These are phyloP conservation scores for Ceratocystis huliohia DNA, from an alignment of 2,329 filamentous ascomycete species.

Conservation along the genomic window DNA sequence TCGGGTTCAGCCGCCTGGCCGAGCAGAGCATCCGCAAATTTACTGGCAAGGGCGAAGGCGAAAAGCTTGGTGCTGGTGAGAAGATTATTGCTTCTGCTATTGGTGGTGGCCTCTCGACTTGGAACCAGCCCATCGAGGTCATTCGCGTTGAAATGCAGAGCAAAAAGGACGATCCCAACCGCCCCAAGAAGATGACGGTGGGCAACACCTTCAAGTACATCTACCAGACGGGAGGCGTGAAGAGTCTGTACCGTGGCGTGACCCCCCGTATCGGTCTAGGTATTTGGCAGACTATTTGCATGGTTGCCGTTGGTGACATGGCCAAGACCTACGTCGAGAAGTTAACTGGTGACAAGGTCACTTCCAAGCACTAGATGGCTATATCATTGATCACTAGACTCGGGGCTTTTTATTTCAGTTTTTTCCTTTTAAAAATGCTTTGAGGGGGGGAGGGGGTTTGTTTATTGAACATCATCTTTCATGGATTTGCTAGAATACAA, in stretches of 20 bases:
- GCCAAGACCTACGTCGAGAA: conserved; percentile 56
- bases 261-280: conserved; percentile 86
- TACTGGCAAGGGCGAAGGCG: conserved; percentile 65
- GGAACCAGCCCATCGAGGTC: conserved; percentile 99
- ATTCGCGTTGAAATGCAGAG: conserved; percentile 99
- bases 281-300: conserved; percentile 99
- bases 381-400: background rate
- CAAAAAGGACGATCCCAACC: conserved; percentile 94
- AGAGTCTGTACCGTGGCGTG: conserved; percentile 91
- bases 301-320: conserved; percentile 98
- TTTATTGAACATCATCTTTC: background rate
- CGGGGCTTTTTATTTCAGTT: background rate
- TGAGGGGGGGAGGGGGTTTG: background rate
- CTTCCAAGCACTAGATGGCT: conserved; percentile 49
- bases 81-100: conserved; percentile 79
- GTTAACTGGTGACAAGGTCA: conserved; percentile 50
- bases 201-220: conserved; percentile 78
- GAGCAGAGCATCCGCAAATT: conserved; percentile 72
- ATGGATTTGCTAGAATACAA: background rate
- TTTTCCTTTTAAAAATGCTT: background rate
- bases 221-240: conserved; percentile 75
- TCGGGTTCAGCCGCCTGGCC: conserved; percentile 82
- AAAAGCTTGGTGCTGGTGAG: conserved; percentile 68
- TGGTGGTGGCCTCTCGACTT: conserved; percentile 88
- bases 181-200: conserved; percentile 98